A percentile compares a stretch with the other conserved stretches of the same genome.
These are phyloP conservation scores for Alopecurus myosuroides DNA, from an alignment of 176 grass and related monocot genomes.

Conservation along the genomic window DNA sequence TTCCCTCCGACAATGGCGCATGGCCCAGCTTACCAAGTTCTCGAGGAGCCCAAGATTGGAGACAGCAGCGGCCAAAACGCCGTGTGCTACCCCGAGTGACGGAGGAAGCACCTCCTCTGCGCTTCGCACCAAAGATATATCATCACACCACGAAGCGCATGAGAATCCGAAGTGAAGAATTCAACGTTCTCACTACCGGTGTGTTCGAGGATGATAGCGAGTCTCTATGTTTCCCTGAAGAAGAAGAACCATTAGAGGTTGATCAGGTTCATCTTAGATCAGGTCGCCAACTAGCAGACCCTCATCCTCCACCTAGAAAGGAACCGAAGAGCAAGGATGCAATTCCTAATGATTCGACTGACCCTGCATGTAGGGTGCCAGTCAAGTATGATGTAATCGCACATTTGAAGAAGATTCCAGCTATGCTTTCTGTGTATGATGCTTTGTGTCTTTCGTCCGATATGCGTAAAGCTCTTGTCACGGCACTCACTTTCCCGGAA, in stretches of 20 bases:
- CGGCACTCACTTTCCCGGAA: not conserved
- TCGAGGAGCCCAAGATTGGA: not conserved
- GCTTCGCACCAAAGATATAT: not conserved
- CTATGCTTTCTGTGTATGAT: constrained; percentile 7
- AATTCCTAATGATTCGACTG: not conserved
- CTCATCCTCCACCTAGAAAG: no score
- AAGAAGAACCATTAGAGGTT: not conserved
- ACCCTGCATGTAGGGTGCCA: not conserved
- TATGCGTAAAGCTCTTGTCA: not conserved
- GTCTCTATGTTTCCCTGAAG: not conserved
- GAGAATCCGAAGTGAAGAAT: not conserved
- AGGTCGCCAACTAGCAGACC: not conserved
- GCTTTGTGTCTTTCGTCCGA: not conserved
- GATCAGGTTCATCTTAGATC: not conserved
- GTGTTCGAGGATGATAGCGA: not conserved
- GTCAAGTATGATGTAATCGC: not conserved
- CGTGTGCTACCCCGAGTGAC: not conserved
- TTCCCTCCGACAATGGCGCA: not conserved
- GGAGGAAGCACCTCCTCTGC: no score
- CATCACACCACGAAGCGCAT: not conserved
- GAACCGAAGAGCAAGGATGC: not conserved
- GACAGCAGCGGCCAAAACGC: not conserved
- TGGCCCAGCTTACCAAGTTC: not conserved
- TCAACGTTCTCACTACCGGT: not conserved
- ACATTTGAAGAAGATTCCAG: not conserved